Conservation (phyloP, 1,284 basidiomycete genomes). For the Somion occarium region DNA sequence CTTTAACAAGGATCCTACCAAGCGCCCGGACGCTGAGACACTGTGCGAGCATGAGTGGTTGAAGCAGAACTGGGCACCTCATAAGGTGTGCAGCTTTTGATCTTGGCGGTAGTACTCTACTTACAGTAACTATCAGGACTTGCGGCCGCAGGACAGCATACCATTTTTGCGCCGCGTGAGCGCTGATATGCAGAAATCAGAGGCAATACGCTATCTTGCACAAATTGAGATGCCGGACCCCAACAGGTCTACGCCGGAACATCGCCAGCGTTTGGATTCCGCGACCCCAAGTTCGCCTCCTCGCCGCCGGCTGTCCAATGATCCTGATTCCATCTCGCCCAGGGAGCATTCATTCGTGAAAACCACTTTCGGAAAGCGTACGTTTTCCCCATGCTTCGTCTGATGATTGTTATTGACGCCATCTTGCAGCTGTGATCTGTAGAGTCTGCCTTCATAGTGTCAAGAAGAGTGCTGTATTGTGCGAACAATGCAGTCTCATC, state of each 20-base stretch:
- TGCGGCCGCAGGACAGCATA: constrained; percentile 89
- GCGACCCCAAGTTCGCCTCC: constrained; percentile 22
- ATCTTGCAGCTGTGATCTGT: constrained; percentile 72
- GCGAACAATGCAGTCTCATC: constrained; percentile 86
- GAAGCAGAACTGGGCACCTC: constrained; percentile 69
- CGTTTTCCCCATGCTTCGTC: constrained; percentile 29
- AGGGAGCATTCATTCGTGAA: constrained; percentile 84
- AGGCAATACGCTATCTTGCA: constrained; percentile 48
- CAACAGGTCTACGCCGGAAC: constrained; percentile 34
- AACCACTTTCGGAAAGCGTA: constrained; percentile 89
- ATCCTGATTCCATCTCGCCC: constrained; percentile 44
- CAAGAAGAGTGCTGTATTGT: constrained; percentile 86
- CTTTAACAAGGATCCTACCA: constrained; percentile 83
- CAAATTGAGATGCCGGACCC: constrained; percentile 48
- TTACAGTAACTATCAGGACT: constrained; percentile 41
- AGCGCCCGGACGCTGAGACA: constrained; percentile 76
- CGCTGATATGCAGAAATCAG: constrained; percentile 73
- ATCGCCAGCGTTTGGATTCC: constrained; percentile 19
- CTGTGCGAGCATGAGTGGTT: constrained; percentile 92
- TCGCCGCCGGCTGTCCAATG: constrained; percentile 33
- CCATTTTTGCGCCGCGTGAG: constrained; percentile 91
- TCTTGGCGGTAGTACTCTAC: background rate
- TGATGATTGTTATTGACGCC: constrained; percentile 5
- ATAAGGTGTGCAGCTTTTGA: background rate
- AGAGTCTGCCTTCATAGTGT: constrained; percentile 78